Percentiles rank a stretch among this genome's conserved stretches.
Evolutionary conservation across 106 monocot genomes (phyloP).

Genomic region (Chionographis japonica): DNA sequence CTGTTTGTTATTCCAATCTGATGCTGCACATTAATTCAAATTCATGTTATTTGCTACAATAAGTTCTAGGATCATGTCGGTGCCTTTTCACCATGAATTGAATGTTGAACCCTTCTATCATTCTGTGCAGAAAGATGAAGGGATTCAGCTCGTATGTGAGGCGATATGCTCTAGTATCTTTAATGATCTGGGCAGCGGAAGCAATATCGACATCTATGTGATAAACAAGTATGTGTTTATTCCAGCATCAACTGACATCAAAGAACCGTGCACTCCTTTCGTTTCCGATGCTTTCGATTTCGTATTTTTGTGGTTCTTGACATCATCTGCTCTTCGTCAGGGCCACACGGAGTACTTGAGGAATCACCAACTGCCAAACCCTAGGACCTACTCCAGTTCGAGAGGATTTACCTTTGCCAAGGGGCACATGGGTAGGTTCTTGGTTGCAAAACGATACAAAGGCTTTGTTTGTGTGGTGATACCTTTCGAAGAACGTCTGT

Average conservation of each 20-base stretch:
- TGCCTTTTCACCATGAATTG: too few species aligned
- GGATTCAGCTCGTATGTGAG: conserved; percentile 68
- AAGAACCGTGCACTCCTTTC: neutral
- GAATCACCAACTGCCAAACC: conserved; percentile 68
- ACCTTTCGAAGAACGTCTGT: neutral
- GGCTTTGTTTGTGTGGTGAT: too few species aligned
- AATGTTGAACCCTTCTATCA: too few species aligned
- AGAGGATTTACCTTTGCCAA: conserved; percentile 66
- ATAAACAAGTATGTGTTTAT: conserved; percentile 57
- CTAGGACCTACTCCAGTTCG: conserved; percentile 65
- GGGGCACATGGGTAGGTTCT: conserved; percentile 58
- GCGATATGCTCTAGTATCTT: conserved; percentile 91
- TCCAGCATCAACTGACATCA: too few species aligned
- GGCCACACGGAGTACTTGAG: conserved; percentile 62
- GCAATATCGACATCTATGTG: conserved; percentile 91
- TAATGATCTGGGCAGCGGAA: conserved; percentile 94
- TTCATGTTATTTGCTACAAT: too few species aligned
- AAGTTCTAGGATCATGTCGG: too few species aligned
- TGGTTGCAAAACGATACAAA: too few species aligned
- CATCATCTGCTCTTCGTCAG: conserved; percentile 15
- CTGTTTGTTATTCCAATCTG: too few species aligned
- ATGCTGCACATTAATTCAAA: too few species aligned
- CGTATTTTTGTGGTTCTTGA: neutral
- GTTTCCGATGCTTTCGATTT: neutral
- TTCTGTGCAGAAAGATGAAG: conserved; percentile 69